Evolutionary conservation across 352 stramenopile species (phyloP).

Genomic region (Phytophthora pluvialis): DNA sequence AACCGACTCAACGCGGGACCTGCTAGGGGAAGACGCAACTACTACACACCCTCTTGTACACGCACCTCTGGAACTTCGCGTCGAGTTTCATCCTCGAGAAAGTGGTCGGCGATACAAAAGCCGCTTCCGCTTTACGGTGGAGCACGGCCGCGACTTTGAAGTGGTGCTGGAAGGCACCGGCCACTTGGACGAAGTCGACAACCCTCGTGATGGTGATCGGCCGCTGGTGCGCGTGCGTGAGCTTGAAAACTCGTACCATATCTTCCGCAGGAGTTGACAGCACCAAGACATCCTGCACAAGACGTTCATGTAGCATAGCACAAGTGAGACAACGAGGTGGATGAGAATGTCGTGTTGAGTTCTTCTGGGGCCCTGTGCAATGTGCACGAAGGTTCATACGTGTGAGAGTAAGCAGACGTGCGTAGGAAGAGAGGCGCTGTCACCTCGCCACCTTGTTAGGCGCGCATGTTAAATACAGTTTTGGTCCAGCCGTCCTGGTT

Average conservation of each 20-base stretch:
- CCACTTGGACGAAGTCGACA: constrained; percentile 61
- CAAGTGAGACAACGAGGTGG: constrained; percentile 20
- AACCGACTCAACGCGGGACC: constrained; percentile 47
- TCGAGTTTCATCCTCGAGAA: constrained; percentile 57
- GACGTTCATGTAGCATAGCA: constrained; percentile 22
- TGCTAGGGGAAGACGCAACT: constrained; percentile 30
- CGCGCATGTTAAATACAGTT: constrained; percentile 85
- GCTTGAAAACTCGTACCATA: constrained; percentile 59
- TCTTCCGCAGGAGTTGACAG: constrained; percentile 44
- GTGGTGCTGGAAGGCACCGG: constrained; percentile 73
- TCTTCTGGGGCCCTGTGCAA: constrained; percentile 13
- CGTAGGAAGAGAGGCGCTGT: constrained; percentile 6
- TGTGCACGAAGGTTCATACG: constrained; percentile 27
- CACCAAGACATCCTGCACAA: constrained; percentile 2
- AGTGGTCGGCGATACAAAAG: constrained; percentile 56
- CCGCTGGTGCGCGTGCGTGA: constrained; percentile 43
- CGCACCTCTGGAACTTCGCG: constrained; percentile 45
- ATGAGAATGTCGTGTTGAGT: constrained; percentile 32
- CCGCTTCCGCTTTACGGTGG: constrained; percentile 73
- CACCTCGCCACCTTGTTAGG: constrained; percentile 24
- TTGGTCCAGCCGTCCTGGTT: constrained; percentile 83
- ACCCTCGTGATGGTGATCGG: constrained; percentile 53
- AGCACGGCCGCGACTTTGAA: constrained; percentile 68
- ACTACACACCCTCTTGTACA: constrained; percentile 46
- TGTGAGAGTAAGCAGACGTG: constrained; percentile 25